phyloP scores from a whole-genome alignment of 108 stramenopile genomes.

The Fragilariopsis cylindrus region DNA sequence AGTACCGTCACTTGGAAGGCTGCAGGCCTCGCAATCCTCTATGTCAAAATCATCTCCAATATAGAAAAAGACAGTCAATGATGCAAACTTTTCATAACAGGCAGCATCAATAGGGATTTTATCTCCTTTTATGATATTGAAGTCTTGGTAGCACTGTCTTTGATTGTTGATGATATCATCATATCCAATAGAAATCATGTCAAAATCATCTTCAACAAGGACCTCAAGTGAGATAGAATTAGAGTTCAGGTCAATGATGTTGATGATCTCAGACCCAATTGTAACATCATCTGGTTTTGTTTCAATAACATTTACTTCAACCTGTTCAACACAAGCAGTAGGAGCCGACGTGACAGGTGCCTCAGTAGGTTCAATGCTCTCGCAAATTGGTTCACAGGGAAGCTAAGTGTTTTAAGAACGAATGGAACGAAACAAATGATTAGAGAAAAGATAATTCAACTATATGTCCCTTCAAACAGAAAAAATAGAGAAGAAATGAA shows the following conservation, averaged over 20 bases:
- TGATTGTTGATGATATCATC: background rate
- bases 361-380: background rate
- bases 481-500: background rate
- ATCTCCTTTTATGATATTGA: background rate
- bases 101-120: background rate
- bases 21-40: background rate
- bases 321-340: background rate
- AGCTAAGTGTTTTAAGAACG: background rate
- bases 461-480: too few species aligned
- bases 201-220: background rate
- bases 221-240: background rate
- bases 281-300: background rate
- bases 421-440: too few species aligned
- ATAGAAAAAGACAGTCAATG: background rate
- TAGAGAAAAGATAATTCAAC: too few species aligned
- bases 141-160: background rate
- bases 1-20: background rate
- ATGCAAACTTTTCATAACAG: conserved; percentile 2
- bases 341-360: background rate
- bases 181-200: conserved; percentile 2
- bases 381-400: conserved; percentile 18
- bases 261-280: background rate
- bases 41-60: conserved; percentile 1
- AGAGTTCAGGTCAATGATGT: background rate
- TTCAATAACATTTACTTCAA: background rate